Conservation (phyloP, 1,139 yeast genomes). For the Protomyces inouyei region DNA sequence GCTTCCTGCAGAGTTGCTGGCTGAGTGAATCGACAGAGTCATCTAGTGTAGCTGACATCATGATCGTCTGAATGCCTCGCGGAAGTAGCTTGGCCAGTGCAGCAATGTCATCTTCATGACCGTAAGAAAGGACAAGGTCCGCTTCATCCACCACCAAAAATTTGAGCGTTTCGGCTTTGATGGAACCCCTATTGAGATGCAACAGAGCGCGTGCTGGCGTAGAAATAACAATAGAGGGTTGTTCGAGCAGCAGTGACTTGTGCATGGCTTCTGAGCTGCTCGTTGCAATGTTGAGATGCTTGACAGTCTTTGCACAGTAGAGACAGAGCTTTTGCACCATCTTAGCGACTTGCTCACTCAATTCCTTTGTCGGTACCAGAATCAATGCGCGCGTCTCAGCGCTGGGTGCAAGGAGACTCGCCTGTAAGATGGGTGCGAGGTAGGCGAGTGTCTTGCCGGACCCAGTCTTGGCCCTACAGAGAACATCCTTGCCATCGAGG, state of each 20-base stretch:
- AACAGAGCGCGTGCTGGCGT: slow-evolving; percentile 78
- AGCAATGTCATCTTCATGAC: slow-evolving; percentile 78
- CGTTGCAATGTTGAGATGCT: slow-evolving; percentile 67
- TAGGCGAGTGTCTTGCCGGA: slow-evolving; percentile 89
- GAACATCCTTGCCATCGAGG: slow-evolving; percentile 75
- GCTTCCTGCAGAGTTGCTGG: slow-evolving; percentile 70
- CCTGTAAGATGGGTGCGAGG: slow-evolving; percentile 69
- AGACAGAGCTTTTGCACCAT: slow-evolving; percentile 63
- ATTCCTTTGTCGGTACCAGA: slow-evolving; percentile 79
- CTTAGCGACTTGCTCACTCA: slow-evolving; percentile 74
- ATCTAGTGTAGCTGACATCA: slow-evolving; percentile 94
- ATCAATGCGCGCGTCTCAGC: slow-evolving; percentile 49
- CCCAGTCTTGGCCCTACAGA: slow-evolving; percentile 85
- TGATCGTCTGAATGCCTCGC: slow-evolving; percentile 73
- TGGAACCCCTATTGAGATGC: slow-evolving; percentile 41
- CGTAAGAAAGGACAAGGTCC: slow-evolving; percentile 83
- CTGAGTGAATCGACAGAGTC: slow-evolving; percentile 80
- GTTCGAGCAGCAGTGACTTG: slow-evolving; percentile 59
- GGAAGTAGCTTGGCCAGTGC: slow-evolving; percentile 59
- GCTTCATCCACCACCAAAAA: slow-evolving; percentile 92
- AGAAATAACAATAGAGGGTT: slow-evolving; percentile 76
- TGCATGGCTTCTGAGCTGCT: slow-evolving; percentile 69
- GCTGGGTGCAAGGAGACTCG: slow-evolving; percentile 45
- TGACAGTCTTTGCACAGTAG: slow-evolving; percentile 65
- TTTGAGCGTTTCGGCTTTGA: slow-evolving; percentile 48